These are phyloP conservation scores for Lonicera japonica DNA, from an alignment of 129 eudicot genomes.

Conservation along the genomic window DNA sequence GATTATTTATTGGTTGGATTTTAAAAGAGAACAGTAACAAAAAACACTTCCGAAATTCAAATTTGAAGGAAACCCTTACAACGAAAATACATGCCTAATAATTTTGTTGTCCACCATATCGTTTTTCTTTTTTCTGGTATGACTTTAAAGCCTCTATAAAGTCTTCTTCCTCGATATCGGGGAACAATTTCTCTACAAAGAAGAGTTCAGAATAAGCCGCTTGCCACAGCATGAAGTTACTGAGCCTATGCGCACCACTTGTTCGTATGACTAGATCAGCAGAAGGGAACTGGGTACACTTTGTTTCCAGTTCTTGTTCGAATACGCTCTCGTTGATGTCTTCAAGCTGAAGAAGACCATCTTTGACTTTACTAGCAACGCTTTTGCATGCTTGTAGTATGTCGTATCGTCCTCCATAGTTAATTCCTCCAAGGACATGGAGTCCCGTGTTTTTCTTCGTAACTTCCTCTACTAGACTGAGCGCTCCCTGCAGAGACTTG, in stretches of 20 bases:
- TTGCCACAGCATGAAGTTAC: slow-evolving; percentile 48
- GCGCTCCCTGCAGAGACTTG: slow-evolving; percentile 8
- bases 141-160: slow-evolving; percentile 24
- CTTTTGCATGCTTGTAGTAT: slow-evolving; percentile 32
- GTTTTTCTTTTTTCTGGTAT: slow-evolving; percentile 21
- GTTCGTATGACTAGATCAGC: slow-evolving; percentile 42
- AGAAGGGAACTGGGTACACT: slow-evolving; percentile 16
- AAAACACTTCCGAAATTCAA: no score
- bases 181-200: slow-evolving; percentile 23
- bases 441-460: slow-evolving; percentile 20
- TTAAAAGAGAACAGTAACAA: no score
- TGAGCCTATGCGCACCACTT: slow-evolving; percentile 33
- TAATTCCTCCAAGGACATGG: slow-evolving; percentile 20
- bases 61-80: no score
- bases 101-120: not conserved
- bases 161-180: slow-evolving; percentile 34
- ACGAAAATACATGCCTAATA: no score
- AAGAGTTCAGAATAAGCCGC: slow-evolving; percentile 34
- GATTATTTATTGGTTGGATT: no score
- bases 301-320: slow-evolving; percentile 32
- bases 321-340: slow-evolving; percentile 23
- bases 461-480: slow-evolving; percentile 11
- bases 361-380: slow-evolving; percentile 21
- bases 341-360: slow-evolving; percentile 13
- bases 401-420: slow-evolving; percentile 35